Base-by-base conservation (phyloP, 306 rosid species). In the Prunus padus region DNA sequence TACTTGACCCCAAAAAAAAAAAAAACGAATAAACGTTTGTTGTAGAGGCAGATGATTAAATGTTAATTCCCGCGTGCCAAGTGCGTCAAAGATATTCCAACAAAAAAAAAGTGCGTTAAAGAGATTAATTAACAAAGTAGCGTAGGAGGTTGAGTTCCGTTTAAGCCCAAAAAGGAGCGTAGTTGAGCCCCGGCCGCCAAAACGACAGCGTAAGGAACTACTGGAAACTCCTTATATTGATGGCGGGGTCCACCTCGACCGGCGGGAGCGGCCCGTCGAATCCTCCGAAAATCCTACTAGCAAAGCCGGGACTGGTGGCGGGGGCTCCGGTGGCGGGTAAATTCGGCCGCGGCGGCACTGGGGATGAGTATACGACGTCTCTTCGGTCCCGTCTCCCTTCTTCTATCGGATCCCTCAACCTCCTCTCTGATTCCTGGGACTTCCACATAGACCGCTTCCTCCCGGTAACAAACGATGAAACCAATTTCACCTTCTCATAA, bases 391-490 rank as follows among this genome's bases (percentile, higher is more conserved):
- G 93, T 52, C 87, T 88, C 54, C 97, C 98, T 84, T 83, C 96
- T 0, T 83, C 96, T 0, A 85, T 89, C 11, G 96, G 97, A 18
- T 91, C 98, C 22, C 96, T 93, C 50, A 91, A 91, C 77, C 97
- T 93, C 78, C 96, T 93, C 74, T 91, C 97, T 40, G 97, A 91
- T 60, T 91, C 97, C 33, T 91, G 96, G 97, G 96, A 93, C 70
- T 88, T 91, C 82, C 96, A 91, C 73, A 84, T 86, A 82, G 98
- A 93, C 69, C 97, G 97, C 75, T 93, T 93, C 84, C 96, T 93
- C 56, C 98, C 98, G 10, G 93, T 89, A 79, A 78, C 47, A 19
- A 79, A 78, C 47, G 14, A 71, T 30, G 12, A 60, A 3, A 31
- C 66, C 60, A 22, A 22, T 54, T 45, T 3, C 5, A 30, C 13